Conservation (phyloP, 176 grass and related monocot species). For the Metroxylon sagu region DNA sequence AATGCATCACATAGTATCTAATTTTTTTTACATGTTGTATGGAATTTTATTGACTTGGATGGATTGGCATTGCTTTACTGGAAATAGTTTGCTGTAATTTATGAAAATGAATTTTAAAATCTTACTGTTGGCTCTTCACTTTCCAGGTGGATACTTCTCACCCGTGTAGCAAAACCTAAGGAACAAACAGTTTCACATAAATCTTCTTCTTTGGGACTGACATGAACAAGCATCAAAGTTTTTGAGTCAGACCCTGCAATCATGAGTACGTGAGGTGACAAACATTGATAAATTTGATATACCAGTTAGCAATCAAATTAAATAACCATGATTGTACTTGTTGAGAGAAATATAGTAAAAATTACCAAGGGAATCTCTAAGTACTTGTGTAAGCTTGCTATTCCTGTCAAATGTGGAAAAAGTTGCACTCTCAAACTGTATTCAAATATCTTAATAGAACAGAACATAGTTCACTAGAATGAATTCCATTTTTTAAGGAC, state of each 20-base stretch:
- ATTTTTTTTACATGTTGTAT: too few relatives aligned
- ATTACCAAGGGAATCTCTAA: constrained; percentile 93
- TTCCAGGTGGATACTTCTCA: constrained; percentile 70
- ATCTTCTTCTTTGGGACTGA: constrained; percentile 81
- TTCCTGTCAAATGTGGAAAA: constrained; percentile 54
- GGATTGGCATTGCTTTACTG: too few relatives aligned
- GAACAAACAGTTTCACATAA: constrained; percentile 89
- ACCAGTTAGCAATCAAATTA: constrained; percentile 18
- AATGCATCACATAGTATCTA: too few relatives aligned
- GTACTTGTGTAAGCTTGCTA: constrained; percentile 95
- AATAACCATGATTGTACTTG: constrained; percentile 6
- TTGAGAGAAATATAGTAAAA: constrained; percentile 2
- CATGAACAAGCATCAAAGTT: constrained; percentile 92
- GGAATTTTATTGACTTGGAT: too few relatives aligned
- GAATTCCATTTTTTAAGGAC: too few relatives aligned
- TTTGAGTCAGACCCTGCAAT: constrained; percentile 83
- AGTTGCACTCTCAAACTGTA: not conserved
- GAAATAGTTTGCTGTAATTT: not conserved
- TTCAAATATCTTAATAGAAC: not conserved
- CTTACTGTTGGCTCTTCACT: constrained; percentile 67
- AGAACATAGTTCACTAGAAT: too few relatives aligned
- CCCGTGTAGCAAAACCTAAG: constrained; percentile 83
- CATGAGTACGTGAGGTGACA: constrained; percentile 24
- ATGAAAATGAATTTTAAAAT: constrained; percentile 21
- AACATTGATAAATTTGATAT: constrained; percentile 9